phyloP scores from a whole-genome alignment of 2,329 filamentous ascomycete species.

The Cytospora leucostoma region DNA sequence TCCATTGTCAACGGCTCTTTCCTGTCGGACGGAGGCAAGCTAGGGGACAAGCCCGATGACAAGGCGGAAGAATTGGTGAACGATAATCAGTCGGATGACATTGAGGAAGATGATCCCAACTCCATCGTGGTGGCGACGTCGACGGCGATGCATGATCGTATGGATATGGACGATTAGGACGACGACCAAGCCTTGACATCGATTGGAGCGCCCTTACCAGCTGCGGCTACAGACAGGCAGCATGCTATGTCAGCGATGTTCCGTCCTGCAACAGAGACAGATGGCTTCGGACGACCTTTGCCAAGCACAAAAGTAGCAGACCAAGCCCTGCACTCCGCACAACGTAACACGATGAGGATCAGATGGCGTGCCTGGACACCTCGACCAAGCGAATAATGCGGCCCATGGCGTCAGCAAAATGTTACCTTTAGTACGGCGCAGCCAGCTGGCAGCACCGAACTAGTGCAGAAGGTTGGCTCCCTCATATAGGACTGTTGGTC shows the following conservation, averaged over 20 bases:
- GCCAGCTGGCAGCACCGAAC: not conserved
- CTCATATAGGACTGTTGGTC: not conserved
- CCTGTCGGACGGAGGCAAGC: constrained; percentile 21
- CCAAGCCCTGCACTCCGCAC: not conserved
- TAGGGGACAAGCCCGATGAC: constrained; percentile 11
- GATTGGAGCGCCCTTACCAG: not conserved
- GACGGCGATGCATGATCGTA: constrained; percentile 35
- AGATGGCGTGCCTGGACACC: not conserved
- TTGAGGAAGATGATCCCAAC: constrained; percentile 35
- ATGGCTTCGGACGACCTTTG: not conserved
- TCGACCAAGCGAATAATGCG: not conserved
- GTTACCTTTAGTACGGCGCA: not conserved
- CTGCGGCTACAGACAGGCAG: not conserved
- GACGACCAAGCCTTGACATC: not conserved
- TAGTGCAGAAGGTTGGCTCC: not conserved
- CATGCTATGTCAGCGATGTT: not conserved
- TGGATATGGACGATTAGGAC: constrained; percentile 39
- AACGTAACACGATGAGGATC: not conserved
- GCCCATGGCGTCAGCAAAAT: not conserved
- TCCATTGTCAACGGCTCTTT: constrained; percentile 28
- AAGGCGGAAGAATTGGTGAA: constrained; percentile 4
- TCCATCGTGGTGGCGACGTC: constrained; percentile 39
- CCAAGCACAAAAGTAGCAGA: not conserved
- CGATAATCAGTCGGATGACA: constrained; percentile 31
- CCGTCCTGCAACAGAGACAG: too few relatives aligned